Conservation (phyloP, 148 eudicot genomes). For the Camellia japonica region DNA sequence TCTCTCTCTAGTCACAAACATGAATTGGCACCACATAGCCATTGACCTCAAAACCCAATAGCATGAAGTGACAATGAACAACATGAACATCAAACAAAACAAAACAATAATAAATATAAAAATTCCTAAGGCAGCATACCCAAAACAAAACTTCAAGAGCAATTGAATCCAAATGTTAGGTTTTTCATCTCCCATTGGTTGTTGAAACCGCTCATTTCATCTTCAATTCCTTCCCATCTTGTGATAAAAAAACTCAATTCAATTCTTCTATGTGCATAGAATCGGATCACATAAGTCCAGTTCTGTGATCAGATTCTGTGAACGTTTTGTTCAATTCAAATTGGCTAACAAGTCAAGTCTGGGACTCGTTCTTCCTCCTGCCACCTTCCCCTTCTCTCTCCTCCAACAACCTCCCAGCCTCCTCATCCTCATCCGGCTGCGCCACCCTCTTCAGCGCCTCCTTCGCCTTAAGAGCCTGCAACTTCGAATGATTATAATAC, state of each 20-base stretch:
- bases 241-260: not conserved
- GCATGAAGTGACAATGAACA: not conserved
- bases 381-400: not conserved
- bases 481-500: constrained; percentile 11
- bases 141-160: not conserved
- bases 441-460: constrained; percentile 11
- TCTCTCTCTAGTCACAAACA: not conserved
- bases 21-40: not conserved
- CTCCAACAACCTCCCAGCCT: not conserved
- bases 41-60: not conserved
- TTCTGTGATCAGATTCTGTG: too few species aligned
- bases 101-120: not conserved
- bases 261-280: too few species aligned
- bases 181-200: not conserved
- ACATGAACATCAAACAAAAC: not conserved
- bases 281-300: too few species aligned
- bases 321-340: not conserved
- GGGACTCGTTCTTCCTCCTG: constrained; percentile 12
- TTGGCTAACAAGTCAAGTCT: not conserved
- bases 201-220: not conserved
- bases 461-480: constrained; percentile 17
- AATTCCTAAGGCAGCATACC: not conserved
- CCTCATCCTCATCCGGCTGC: constrained; percentile 6
- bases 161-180: not conserved
- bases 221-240: not conserved